These are phyloP conservation scores for Euryodendron excelsum DNA, from an alignment of 148 eudicot species.

Conservation along the genomic window DNA sequence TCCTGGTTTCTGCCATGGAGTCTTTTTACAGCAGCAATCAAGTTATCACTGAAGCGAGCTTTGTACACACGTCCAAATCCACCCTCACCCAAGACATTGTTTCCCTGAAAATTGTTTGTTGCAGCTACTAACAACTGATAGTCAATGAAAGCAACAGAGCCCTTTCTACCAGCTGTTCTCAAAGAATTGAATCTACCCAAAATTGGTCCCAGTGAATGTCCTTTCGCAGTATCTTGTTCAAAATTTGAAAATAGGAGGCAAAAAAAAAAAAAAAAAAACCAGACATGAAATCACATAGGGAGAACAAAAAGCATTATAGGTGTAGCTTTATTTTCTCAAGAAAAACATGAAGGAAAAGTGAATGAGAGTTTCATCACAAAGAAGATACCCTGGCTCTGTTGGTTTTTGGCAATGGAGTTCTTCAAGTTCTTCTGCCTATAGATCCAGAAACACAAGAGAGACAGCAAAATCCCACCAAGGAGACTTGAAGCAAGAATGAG, in stretches of 20 bases:
- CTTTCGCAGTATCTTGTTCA: slow-evolving; percentile 40
- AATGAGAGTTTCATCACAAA: not conserved
- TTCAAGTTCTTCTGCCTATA: slow-evolving; percentile 32
- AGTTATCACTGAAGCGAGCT: slow-evolving; percentile 51
- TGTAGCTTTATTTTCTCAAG: not conserved
- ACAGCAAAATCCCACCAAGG: slow-evolving; percentile 39
- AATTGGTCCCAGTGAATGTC: slow-evolving; percentile 37
- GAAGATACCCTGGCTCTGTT: slow-evolving; percentile 34
- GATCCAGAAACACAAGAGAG: slow-evolving; percentile 35
- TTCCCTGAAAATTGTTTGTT: slow-evolving; percentile 59
- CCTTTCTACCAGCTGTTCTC: slow-evolving; percentile 52
- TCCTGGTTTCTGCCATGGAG: slow-evolving; percentile 35
- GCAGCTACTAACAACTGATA: slow-evolving; percentile 57
- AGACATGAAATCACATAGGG: slow-evolving; percentile 1
- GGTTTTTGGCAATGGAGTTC: slow-evolving; percentile 19
- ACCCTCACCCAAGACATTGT: slow-evolving; percentile 55
- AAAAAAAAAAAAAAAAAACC: not conserved
- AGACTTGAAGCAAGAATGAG: slow-evolving; percentile 43
- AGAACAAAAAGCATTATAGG: not conserved
- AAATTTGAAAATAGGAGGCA: not conserved
- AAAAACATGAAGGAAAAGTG: not conserved
- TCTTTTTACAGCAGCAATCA: slow-evolving; percentile 58
- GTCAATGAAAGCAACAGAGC: slow-evolving; percentile 53
- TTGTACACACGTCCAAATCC: slow-evolving; percentile 57
- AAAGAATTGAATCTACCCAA: slow-evolving; percentile 45